Evolutionary conservation across 176 grass and related monocot species (phyloP).

Genomic region (Ampelocalamus luodianensis): DNA sequence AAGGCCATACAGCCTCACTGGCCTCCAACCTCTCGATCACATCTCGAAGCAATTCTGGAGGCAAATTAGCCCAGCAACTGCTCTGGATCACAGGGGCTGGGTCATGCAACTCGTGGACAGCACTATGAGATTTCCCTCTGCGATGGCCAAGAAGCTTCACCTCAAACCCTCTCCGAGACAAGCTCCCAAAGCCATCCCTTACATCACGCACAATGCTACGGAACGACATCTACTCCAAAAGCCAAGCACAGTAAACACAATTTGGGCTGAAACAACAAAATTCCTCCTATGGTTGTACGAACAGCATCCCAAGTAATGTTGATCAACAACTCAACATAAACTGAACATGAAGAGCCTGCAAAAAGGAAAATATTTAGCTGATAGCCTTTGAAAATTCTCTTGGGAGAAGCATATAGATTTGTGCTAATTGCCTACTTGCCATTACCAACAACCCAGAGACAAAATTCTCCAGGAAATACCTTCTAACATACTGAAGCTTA

Average conservation of each 20-base stretch:
- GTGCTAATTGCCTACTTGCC: conserved; percentile 16
- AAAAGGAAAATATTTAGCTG: background rate
- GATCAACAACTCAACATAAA: conserved; percentile 4
- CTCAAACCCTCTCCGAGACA: conserved; percentile 69
- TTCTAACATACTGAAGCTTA: conserved; percentile 21
- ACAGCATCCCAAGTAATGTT: background rate
- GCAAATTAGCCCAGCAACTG: conserved; percentile 72
- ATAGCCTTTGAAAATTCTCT: conserved; percentile 27
- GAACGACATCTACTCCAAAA: conserved; percentile 63
- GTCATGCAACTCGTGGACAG: conserved; percentile 74
- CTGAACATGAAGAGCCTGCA: conserved; percentile 27
- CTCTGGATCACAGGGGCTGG: conserved; percentile 56
- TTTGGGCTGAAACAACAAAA: conserved; percentile 30
- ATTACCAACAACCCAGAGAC: background rate
- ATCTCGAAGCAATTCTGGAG: conserved; percentile 69
- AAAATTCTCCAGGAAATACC: background rate
- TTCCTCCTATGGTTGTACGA: conserved; percentile 11
- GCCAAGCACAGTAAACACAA: conserved; percentile 15
- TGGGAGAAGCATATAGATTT: background rate
- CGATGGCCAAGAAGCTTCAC: conserved; percentile 57
- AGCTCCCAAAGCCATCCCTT: conserved; percentile 65
- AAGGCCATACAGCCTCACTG: conserved; percentile 70
- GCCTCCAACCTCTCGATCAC: conserved; percentile 75
- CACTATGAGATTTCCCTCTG: conserved; percentile 64
- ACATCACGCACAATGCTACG: conserved; percentile 70